Evolutionary conservation across 2,329 filamentous ascomycete genomes (phyloP), one percentile per base, ranked within the genome.

Genomic region (Exserohilum turcica): DNA sequence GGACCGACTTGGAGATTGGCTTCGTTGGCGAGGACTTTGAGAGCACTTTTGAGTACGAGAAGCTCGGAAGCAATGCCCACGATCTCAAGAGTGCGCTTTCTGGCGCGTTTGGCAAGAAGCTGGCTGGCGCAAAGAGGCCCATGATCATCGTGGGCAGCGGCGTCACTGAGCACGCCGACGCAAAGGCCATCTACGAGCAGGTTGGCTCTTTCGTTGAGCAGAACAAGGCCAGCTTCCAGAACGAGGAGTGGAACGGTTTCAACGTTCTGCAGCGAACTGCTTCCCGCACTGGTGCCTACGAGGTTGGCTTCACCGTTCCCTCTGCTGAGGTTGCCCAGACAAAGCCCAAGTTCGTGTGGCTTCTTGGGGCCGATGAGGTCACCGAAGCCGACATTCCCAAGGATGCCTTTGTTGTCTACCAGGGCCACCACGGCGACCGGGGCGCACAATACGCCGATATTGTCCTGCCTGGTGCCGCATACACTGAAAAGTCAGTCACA

Each of bases 61-160:
- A 97, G 72, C 85, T 97, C 35, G 94, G 94, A 63, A 80, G 83
- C 45, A 90, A 93, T 74, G 84, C 89, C 56, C 85, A 85, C 28
- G 86, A 92, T 52, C 81, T 99, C 29, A 96, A 97, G 84, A 84
- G 86, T 68, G 90, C 90, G 40, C 86, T 99, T 52, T 81, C 89
- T 45, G 93, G 94, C 35, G 81, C 87, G 28, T 99, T 97, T 73
- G 93, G 93, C 75, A 92, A 97, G 85, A 96, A 92, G 80, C 86
- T 99, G 48, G 84, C 89, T 69, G 80, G 84, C 46, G 92, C 94
- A 38, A 89, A 97, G 84, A 88, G 86, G 67, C 94, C 94, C 46
- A 96, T 99, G 92, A 96, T 99, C 70, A 88, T 99, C 56, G 87
- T 97, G 52, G 94, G 94, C 61, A 96, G 92, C 64, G 91, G 88